Evolutionary conservation across 345 rosid species (phyloP).

Genomic region (Populus ilicifolia): DNA sequence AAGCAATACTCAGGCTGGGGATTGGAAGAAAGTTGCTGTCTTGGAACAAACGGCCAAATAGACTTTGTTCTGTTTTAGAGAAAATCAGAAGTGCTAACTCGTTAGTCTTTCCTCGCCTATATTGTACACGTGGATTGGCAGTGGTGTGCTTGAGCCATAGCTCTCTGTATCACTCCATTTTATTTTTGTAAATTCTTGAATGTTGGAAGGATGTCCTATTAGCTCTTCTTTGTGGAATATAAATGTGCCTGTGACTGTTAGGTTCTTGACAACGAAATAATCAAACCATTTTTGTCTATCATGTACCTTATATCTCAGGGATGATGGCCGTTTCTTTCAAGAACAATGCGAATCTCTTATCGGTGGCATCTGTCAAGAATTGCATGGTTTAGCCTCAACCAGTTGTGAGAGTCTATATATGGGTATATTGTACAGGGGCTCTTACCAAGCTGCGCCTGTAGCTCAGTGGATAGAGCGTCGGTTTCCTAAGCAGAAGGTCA

Average conservation of each 20-base stretch:
- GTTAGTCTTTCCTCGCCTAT: neutral
- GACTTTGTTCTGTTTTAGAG: neutral
- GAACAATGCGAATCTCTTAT: too few relatives aligned
- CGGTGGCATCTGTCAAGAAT: too few relatives aligned
- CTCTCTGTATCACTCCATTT: neutral
- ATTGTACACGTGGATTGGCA: neutral
- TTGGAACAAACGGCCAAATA: constrained; percentile 13
- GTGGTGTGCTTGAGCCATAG: neutral
- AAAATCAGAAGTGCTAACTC: neutral
- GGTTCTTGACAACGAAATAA: neutral
- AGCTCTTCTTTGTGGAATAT: neutral
- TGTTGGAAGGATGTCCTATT: neutral
- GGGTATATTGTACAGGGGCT: accelerated
- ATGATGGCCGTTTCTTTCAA: neutral
- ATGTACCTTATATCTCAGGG: neutral
- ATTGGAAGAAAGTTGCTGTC: constrained; percentile 17
- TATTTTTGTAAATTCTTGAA: neutral
- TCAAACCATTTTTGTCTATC: neutral
- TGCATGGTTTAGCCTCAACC: too few relatives aligned
- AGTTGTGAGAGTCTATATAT: too few relatives aligned
- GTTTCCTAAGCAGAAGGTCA: constrained; percentile 67
- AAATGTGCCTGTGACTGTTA: neutral
- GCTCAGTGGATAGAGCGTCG: constrained; percentile 99
- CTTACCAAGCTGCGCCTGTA: constrained; percentile 35
- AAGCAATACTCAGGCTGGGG: neutral